A percentile compares a stretch with the other conserved stretches of the same genome.
phyloP scores from a whole-genome alignment of 2,329 filamentous ascomycete genomes.

The Ophiocordyceps camponoti-saundersi region DNA sequence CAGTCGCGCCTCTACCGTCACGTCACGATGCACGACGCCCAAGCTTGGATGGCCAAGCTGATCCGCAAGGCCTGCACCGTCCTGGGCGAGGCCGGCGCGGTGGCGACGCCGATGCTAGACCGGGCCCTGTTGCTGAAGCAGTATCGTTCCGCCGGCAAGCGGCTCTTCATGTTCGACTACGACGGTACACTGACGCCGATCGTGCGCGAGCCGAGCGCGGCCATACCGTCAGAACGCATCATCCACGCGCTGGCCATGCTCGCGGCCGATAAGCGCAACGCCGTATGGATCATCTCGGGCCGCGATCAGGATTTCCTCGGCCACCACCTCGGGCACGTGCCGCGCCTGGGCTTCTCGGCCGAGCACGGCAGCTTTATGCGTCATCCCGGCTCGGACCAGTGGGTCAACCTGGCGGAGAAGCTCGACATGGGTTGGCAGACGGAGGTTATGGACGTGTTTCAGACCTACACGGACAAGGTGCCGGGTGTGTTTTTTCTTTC shows the following conservation, averaged over 20 bases:
- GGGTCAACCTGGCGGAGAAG: slow-evolving; percentile 77
- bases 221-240: slow-evolving; percentile 71
- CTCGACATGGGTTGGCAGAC: slow-evolving; percentile 87
- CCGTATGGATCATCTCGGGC: slow-evolving; percentile 97
- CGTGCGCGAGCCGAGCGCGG: slow-evolving; percentile 76
- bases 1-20: slow-evolving; percentile 65
- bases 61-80: slow-evolving; percentile 66
- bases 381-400: slow-evolving; percentile 56
- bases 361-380: slow-evolving; percentile 95
- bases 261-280: slow-evolving; percentile 63
- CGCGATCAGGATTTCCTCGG: slow-evolving; percentile 83
- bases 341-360: slow-evolving; percentile 78
- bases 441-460: slow-evolving; percentile 70
- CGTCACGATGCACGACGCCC: slow-evolving; percentile 72
- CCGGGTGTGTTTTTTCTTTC: slow-evolving; percentile 39
- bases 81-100: slow-evolving; percentile 58
- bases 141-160: slow-evolving; percentile 59
- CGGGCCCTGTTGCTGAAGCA: slow-evolving; percentile 51
- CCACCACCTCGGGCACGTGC: slow-evolving; percentile 83
- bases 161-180: slow-evolving; percentile 97
- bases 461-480: slow-evolving; percentile 74
- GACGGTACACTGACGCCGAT: slow-evolving; percentile 94
- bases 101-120: slow-evolving; percentile 69
- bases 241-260: slow-evolving; percentile 65
- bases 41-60: slow-evolving; percentile 70